Conservation (phyloP, 2,329 filamentous ascomycete genomes). For the Orbilia javanica region DNA sequence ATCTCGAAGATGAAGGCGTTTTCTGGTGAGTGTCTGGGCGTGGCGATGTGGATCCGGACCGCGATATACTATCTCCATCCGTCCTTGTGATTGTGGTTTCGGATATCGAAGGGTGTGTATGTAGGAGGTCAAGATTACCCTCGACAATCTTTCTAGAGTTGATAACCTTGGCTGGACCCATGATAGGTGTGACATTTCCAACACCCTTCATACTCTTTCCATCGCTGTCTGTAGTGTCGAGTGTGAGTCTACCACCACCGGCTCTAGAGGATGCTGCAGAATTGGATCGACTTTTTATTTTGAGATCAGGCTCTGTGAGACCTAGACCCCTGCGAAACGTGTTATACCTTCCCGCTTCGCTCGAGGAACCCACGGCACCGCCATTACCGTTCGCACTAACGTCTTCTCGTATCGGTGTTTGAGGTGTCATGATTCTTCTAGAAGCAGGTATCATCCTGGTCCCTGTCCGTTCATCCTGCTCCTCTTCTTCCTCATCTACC, state of each 20-base stretch:
- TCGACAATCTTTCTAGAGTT: slow-evolving; percentile 55
- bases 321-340: slow-evolving; percentile 57
- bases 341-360: slow-evolving; percentile 58
- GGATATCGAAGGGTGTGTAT: slow-evolving; percentile 52
- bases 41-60: slow-evolving; percentile 47
- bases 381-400: slow-evolving; percentile 39
- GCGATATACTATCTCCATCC: slow-evolving; percentile 50
- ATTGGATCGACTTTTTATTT: slow-evolving; percentile 55
- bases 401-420: slow-evolving; percentile 55
- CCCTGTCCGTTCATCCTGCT: slow-evolving; percentile 46
- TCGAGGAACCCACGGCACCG: slow-evolving; percentile 50
- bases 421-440: slow-evolving; percentile 57
- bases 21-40: slow-evolving; percentile 39
- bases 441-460: slow-evolving; percentile 56
- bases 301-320: slow-evolving; percentile 54
- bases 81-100: slow-evolving; percentile 54
- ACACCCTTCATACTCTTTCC: slow-evolving; percentile 25
- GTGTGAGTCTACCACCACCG: slow-evolving; percentile 6
- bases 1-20: slow-evolving; percentile 54
- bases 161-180: slow-evolving; percentile 54
- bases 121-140: slow-evolving; percentile 51
- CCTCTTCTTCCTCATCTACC: slow-evolving; percentile 50
- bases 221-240: slow-evolving; percentile 34
- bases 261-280: slow-evolving; percentile 49
- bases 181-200: slow-evolving; percentile 52